Conservation (phyloP, 1,284 basidiomycete species). For the Lentinula novae-zelandiae region DNA sequence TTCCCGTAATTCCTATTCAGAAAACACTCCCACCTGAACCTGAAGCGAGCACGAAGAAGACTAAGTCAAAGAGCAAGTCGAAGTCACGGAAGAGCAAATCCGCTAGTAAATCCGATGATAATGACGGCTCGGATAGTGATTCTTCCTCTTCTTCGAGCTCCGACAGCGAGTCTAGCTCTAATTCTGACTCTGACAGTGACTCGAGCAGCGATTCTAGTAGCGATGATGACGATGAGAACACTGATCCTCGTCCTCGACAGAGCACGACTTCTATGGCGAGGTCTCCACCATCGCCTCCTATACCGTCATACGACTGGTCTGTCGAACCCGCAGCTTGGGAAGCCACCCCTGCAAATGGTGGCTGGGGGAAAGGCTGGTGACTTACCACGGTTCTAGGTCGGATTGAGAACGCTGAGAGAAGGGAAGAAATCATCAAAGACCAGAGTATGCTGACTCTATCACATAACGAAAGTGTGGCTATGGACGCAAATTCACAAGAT, state of each 20-base stretch:
- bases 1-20: neutral
- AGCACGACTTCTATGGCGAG: neutral
- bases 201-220: neutral
- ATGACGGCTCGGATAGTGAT: neutral
- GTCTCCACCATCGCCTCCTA: neutral
- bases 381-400: neutral
- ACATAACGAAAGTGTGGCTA: neutral
- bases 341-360: neutral
- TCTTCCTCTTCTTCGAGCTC: neutral
- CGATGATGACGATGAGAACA: constrained; percentile 10
- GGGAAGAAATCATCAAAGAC: no score
- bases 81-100: constrained; percentile 4
- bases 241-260: neutral
- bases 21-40: neutral
- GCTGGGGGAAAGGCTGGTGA: neutral
- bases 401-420: neutral
- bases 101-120: neutral
- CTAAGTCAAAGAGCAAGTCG: constrained; percentile 3
- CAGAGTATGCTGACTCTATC: neutral
- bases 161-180: constrained; percentile 1
- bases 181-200: constrained; percentile 7
- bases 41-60: neutral
- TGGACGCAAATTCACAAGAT: neutral
- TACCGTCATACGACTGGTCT: neutral
- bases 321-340: neutral